These are phyloP conservation scores for Leccinum pseudoinsigne DNA, from an alignment of 1,284 basidiomycete species.

Conservation along the genomic window DNA sequence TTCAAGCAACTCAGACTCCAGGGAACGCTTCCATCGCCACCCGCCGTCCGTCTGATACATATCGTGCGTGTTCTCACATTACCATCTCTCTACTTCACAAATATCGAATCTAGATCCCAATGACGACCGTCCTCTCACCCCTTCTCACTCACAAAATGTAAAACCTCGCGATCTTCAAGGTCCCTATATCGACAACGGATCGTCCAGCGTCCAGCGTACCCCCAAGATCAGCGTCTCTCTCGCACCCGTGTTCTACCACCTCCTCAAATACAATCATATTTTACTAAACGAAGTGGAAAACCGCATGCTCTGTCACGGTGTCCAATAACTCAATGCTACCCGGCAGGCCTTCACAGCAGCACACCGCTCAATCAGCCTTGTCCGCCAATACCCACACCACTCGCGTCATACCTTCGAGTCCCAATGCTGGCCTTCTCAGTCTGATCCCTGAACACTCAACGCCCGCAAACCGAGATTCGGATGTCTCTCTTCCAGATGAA, in stretches of 20 bases:
- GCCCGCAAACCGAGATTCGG: constrained; percentile 32
- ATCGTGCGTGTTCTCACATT: constrained; percentile 26
- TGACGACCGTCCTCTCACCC: constrained; percentile 32
- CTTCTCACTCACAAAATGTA: constrained; percentile 41
- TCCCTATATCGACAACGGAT: constrained; percentile 27
- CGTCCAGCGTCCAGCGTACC: constrained; percentile 35
- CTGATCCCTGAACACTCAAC: constrained; percentile 32
- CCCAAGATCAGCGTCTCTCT: constrained; percentile 39
- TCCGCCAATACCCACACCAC: constrained; percentile 11
- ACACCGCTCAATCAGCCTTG: constrained; percentile 2
- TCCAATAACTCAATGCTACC: constrained; percentile 12
- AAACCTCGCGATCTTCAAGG: constrained; percentile 30
- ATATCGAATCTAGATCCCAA: constrained; percentile 19
- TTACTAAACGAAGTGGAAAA: too few relatives aligned
- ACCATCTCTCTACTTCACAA: constrained; percentile 14
- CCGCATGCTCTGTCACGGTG: too few relatives aligned
- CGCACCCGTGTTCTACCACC: constrained; percentile 20
- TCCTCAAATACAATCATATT: constrained; percentile 23
- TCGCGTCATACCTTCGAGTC: constrained; percentile 24
- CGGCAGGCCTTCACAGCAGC: constrained; percentile 13
- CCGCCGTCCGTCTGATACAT: not conserved
- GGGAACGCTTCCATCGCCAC: not conserved
- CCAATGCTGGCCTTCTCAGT: constrained; percentile 27
- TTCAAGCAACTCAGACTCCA: constrained; percentile 30
- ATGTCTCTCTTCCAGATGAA: too few relatives aligned